Percentiles rank a stretch among this genome's conserved stretches.
Conservation (phyloP, 805 yeast genomes). For the Yarrowia osloensis region DNA sequence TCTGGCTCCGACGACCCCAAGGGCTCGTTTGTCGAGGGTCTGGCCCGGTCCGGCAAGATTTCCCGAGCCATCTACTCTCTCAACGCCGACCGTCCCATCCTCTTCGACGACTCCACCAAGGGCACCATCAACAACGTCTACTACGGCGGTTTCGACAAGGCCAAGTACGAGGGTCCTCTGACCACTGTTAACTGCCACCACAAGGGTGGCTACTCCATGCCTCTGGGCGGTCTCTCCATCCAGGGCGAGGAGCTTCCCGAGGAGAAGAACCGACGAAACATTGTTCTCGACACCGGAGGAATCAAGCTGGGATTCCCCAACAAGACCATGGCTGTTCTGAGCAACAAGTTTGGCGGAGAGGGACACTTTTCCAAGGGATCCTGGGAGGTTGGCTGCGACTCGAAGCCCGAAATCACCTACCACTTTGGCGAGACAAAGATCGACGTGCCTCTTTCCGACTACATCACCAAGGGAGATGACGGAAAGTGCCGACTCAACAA, state of each 20-base stretch:
- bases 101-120: too few species aligned
- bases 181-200: not conserved
- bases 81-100: too few species aligned
- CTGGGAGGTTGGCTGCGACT: not conserved
- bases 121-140: too few species aligned
- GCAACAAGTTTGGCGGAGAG: not conserved
- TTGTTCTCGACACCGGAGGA: conserved; percentile 7
- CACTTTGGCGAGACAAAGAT: not conserved
- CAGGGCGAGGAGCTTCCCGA: not conserved
- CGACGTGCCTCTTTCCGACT: not conserved
- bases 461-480: not conserved
- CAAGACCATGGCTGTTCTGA: not conserved
- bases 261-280: not conserved
- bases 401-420: not conserved
- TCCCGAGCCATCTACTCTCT: too few species aligned
- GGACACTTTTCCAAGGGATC: not conserved
- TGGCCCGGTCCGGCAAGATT: too few species aligned
- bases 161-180: not conserved
- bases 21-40: too few species aligned
- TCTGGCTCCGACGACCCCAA: too few species aligned
- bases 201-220: not conserved
- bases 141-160: not conserved
- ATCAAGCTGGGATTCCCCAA: not conserved
- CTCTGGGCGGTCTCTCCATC: not conserved
- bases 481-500: too few species aligned